Conservation (phyloP, 192 early-diverging fungal genomes). For the Coemansia sp. region DNA sequence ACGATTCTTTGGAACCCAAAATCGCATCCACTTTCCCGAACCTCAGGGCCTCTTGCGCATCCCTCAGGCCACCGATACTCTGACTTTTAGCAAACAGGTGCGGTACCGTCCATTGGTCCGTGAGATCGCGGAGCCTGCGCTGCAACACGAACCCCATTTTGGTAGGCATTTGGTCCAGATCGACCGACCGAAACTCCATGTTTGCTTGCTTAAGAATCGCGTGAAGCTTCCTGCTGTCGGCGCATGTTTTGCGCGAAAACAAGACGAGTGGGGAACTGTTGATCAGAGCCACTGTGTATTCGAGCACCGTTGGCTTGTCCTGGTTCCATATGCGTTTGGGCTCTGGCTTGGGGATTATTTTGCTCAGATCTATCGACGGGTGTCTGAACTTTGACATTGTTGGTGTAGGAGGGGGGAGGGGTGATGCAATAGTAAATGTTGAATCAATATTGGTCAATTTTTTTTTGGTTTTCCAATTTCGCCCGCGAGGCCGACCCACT, state of each 20-base stretch:
- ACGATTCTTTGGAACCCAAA: conserved; percentile 21
- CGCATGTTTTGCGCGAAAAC: conserved; percentile 34
- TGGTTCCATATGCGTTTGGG: conserved; percentile 30
- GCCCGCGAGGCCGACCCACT: too few relatives aligned
- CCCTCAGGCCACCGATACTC: conserved; percentile 26
- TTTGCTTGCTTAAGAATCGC: conserved; percentile 4
- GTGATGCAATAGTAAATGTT: neutral
- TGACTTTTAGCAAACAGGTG: conserved; percentile 47
- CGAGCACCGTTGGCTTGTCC: conserved; percentile 32
- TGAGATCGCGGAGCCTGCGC: conserved; percentile 42
- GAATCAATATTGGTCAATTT: neutral
- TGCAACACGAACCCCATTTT: conserved; percentile 32
- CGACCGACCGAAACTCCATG: conserved; percentile 23
- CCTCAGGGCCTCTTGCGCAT: conserved; percentile 15
- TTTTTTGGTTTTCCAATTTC: too few relatives aligned
- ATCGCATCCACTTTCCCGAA: conserved; percentile 20
- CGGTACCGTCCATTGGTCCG: conserved; percentile 47
- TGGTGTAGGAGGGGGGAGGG: neutral
- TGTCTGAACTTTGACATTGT: conserved; percentile 18
- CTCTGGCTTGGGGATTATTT: conserved; percentile 28
- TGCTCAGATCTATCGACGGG: conserved; percentile 37
- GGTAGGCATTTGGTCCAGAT: conserved; percentile 21
- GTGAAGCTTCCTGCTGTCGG: conserved; percentile 19
- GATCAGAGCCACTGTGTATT: conserved; percentile 29
- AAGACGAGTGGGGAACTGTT: conserved; percentile 41